These are phyloP conservation scores for Pseudocercospora musae DNA, from an alignment of 2,329 filamentous ascomycete genomes.

Conservation along the genomic window DNA sequence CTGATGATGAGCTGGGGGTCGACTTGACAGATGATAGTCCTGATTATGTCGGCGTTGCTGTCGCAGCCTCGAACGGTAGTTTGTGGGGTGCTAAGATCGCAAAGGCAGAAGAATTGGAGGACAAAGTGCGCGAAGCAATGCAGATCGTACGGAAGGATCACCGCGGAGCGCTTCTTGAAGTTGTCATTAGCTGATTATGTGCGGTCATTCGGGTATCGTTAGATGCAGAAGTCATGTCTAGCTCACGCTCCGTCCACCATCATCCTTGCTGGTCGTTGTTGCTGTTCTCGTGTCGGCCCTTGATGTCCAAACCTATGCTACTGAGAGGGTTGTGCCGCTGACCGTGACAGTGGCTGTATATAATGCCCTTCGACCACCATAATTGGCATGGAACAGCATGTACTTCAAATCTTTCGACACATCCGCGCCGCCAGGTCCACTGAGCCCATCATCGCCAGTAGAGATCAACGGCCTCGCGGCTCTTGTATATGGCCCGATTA, in stretches of 20 bases:
- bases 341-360: slow-evolving; percentile 17
- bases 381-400: slow-evolving; percentile 35
- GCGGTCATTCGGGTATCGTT: background rate
- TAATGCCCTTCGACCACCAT: slow-evolving; percentile 23
- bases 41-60: slow-evolving; percentile 19
- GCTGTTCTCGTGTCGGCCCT: background rate
- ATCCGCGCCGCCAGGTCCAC: slow-evolving; percentile 34
- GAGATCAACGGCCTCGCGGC: slow-evolving; percentile 26
- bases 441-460: slow-evolving; percentile 31
- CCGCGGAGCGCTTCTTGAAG: slow-evolving; percentile 15
- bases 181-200: slow-evolving; percentile 4
- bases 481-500: slow-evolving; percentile 35
- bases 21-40: slow-evolving; percentile 17
- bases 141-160: slow-evolving; percentile 9
- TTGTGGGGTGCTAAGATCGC: slow-evolving; percentile 11
- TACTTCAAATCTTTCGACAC: slow-evolving; percentile 29
- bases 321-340: slow-evolving; percentile 2
- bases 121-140: background rate
- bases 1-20: slow-evolving; percentile 15
- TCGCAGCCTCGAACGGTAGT: slow-evolving; percentile 9
- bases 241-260: background rate
- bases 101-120: slow-evolving; percentile 5
- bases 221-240: background rate
- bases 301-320: background rate
- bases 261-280: background rate